A percentile compares a stretch with the other conserved stretches of the same genome.
Evolutionary conservation across 2,329 filamentous ascomycete species (phyloP).

Genomic region (Alternaria conjuncta): DNA sequence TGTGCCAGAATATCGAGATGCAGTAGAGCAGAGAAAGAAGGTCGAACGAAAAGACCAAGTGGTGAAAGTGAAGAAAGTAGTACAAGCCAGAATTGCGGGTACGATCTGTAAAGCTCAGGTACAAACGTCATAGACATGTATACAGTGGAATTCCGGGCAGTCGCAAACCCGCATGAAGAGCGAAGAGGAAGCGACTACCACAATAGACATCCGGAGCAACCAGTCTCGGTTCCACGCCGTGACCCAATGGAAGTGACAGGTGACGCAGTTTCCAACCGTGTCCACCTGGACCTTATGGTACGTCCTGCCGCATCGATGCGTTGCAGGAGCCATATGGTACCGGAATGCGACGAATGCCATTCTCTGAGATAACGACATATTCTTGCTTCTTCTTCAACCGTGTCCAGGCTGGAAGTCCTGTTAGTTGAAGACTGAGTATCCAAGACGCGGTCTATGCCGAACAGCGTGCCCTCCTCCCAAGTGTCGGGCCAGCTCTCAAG

Average conservation of each 20-base stretch:
- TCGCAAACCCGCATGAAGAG: not conserved
- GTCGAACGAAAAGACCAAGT: not conserved
- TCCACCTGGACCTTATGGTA: not conserved
- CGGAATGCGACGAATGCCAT: not conserved
- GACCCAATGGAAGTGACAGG: not conserved
- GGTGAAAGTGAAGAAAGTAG: not conserved
- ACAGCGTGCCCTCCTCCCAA: not conserved
- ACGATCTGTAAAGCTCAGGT: not conserved
- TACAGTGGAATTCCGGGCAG: not conserved
- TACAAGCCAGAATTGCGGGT: not conserved
- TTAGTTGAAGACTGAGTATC: not conserved
- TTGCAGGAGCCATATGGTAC: not conserved
- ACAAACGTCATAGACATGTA: not conserved
- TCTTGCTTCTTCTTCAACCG: fast-evolving
- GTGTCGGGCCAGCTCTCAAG: fast-evolving
- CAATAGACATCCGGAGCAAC: not conserved
- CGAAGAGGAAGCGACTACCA: not conserved
- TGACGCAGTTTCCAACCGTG: not conserved
- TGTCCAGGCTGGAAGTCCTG: fast-evolving
- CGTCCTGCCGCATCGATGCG: not conserved
- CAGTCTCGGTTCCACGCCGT: not conserved
- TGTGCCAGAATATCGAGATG: not conserved
- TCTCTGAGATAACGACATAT: not conserved
- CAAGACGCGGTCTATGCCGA: fast-evolving
- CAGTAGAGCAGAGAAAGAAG: not conserved